Conservation (phyloP, 2,329 filamentous ascomycete genomes). For the Alternaria solani region DNA sequence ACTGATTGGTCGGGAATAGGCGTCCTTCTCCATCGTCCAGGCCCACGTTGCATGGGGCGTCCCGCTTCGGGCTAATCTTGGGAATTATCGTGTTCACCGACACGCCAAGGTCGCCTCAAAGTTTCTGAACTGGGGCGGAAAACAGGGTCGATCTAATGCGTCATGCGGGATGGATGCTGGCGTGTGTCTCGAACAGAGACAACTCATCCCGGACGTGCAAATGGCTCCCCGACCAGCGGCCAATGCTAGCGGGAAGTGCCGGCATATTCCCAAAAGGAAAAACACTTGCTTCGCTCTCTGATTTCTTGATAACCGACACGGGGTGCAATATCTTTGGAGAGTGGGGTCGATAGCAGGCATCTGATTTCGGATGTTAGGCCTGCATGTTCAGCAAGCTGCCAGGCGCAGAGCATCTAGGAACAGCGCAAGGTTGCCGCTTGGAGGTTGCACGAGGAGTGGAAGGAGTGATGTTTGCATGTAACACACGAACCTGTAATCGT, state of each 20-base stretch:
- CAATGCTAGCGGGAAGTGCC: background rate
- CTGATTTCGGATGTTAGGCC: background rate
- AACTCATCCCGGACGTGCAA: background rate
- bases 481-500: background rate
- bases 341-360: background rate
- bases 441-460: background rate
- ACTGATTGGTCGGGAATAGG: constrained; percentile 27
- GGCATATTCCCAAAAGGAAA: constrained; percentile 2
- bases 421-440: background rate
- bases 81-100: constrained; percentile 1
- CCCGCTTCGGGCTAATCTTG: constrained; percentile 2
- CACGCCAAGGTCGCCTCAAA: constrained; percentile 9
- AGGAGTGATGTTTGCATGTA: background rate
- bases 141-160: constrained; percentile 7
- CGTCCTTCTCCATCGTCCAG: constrained; percentile 3
- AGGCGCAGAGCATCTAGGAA: background rate
- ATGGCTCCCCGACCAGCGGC: constrained; percentile 16
- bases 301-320: background rate
- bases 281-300: background rate
- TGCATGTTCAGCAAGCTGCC: background rate
- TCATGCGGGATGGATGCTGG: constrained; percentile 7
- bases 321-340: background rate
- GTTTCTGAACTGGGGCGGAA: background rate
- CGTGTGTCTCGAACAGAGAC: background rate
- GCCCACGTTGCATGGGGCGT: constrained; percentile 1